Conservation (phyloP, 768 basidiomycete genomes). For the Boletales sp. region DNA sequence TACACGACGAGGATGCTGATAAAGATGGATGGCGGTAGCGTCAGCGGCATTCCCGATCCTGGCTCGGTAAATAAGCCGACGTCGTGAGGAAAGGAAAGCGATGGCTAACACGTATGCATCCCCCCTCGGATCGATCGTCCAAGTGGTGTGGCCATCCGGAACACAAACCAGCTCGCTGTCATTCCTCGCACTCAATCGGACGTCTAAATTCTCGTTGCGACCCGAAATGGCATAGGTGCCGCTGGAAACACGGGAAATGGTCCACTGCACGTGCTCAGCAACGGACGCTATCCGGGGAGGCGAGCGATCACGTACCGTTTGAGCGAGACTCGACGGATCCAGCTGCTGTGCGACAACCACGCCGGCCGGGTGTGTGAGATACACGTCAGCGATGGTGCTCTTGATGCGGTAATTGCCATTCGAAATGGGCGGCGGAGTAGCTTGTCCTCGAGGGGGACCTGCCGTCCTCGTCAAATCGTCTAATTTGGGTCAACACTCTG, state of each 20-base stretch:
- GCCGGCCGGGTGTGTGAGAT: not conserved
- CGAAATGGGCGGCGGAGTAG: not conserved
- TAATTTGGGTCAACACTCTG: not conserved
- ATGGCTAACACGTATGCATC: not conserved
- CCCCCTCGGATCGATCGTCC: not conserved
- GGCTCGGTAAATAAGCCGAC: not conserved
- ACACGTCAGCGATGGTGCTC: not conserved
- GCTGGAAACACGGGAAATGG: not conserved
- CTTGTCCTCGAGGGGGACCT: too few relatives aligned
- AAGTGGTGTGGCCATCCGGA: not conserved
- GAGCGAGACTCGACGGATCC: not conserved
- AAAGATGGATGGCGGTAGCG: not conserved
- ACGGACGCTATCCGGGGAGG: not conserved
- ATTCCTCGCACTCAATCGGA: not conserved
- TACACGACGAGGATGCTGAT: not conserved
- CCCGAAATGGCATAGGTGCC: not conserved
- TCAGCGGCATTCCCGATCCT: conserved; percentile 1
- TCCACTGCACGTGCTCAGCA: not conserved
- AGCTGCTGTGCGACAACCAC: not conserved
- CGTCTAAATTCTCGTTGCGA: not conserved
- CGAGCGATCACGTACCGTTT: not conserved
- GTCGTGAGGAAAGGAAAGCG: not conserved
- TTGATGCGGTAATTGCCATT: not conserved
- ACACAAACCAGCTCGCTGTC: not conserved
- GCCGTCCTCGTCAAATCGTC: not conserved